Percentiles rank a stretch among this genome's conserved stretches.
Evolutionary conservation across 2,329 filamentous ascomycete genomes (phyloP).

Genomic region (Diaporthe sp.): DNA sequence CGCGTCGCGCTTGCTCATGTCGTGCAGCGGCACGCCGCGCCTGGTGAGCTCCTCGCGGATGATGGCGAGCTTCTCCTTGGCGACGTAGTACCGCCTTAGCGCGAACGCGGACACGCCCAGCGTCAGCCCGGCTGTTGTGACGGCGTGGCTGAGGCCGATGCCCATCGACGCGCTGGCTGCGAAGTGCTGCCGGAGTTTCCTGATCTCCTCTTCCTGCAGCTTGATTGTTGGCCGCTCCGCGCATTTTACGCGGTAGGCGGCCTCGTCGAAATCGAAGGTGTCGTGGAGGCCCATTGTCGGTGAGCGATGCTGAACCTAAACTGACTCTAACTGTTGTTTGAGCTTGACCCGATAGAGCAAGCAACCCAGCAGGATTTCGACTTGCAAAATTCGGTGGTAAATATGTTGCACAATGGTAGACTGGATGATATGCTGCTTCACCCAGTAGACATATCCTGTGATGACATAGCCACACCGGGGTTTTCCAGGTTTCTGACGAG

Average conservation of each 20-base stretch:
- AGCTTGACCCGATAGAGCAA: background rate
- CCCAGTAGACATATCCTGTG: background rate
- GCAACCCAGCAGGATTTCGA: background rate
- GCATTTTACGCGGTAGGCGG: conserved; percentile 37
- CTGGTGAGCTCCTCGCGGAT: conserved; percentile 37
- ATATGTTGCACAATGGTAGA: too few relatives aligned
- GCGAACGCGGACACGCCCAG: conserved; percentile 36
- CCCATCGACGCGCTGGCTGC: conserved; percentile 37
- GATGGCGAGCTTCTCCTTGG: conserved; percentile 35
- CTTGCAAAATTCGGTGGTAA: background rate
- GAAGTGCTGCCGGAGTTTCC: conserved; percentile 37
- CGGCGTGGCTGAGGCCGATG: conserved; percentile 36
- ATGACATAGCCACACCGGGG: background rate
- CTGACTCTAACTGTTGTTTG: background rate
- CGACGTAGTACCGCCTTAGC: conserved; percentile 36
- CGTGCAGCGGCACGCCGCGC: conserved; percentile 36
- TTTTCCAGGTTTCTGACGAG: conserved; percentile 5
- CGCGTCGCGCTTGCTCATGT: conserved; percentile 37
- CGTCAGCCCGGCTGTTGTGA: conserved; percentile 34
- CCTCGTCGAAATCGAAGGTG: conserved; percentile 37
- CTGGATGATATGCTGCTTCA: background rate
- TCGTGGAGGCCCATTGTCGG: conserved; percentile 36
- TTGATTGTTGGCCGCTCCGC: conserved; percentile 32
- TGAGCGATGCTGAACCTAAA: background rate
- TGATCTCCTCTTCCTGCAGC: conserved; percentile 38